These are phyloP conservation scores for Trifolium repens DNA, from an alignment of 306 rosid species.

Conservation along the genomic window DNA sequence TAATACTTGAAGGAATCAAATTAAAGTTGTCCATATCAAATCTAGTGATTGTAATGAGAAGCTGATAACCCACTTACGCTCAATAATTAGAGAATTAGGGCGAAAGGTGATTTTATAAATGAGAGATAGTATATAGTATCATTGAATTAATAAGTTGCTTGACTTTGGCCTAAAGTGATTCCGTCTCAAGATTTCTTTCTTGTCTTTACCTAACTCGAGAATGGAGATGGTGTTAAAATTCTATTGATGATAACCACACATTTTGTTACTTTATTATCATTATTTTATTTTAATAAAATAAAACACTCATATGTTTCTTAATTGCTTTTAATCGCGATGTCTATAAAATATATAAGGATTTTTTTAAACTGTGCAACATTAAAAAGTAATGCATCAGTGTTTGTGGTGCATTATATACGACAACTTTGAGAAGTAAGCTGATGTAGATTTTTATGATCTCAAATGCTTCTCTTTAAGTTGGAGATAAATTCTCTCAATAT, in stretches of 20 bases:
- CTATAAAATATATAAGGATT: not conserved
- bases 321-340: not conserved
- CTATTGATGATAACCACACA: constrained; percentile 28
- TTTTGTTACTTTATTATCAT: constrained; percentile 22
- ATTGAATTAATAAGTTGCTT: constrained; percentile 35
- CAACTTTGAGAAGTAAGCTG: not conserved
- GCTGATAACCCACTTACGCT: constrained; percentile 43
- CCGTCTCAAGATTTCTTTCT: not conserved
- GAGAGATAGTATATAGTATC: too few relatives aligned
- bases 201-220: constrained; percentile 38
- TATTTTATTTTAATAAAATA: not conserved
- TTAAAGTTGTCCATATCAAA: constrained; percentile 19
- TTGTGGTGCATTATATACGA: not conserved
- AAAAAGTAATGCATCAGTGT: too few relatives aligned
- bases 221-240: constrained; percentile 25
- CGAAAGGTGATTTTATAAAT: not conserved
- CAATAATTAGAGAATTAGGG: constrained; percentile 39
- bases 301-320: constrained; percentile 9
- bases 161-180: constrained; percentile 29
- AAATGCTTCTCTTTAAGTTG: too few relatives aligned
- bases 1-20: constrained; percentile 32
- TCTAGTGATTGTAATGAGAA: constrained; percentile 29
- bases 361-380: too few relatives aligned
- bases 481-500: too few relatives aligned
- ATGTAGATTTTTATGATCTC: too few relatives aligned